Conservation (phyloP, 176 grass and related monocot genomes). For the sorghum (Sorghum bicolor) region Sorghum_bicolor_NCBIv3 NC_012872.2:55098001-55098500, state of each 20-base stretch:
- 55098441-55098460: neutral
- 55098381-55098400: no score
- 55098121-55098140: neutral
- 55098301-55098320: slow-evolving; percentile 87
- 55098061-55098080: neutral
- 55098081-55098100: slow-evolving; percentile 3
- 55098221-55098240: slow-evolving; percentile 73
- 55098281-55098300: slow-evolving; percentile 96
- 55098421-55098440: neutral
- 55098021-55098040: slow-evolving; percentile 65
- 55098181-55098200: neutral
- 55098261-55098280: slow-evolving; percentile 54
- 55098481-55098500: slow-evolving; percentile 54
- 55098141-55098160: neutral
- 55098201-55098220: slow-evolving; percentile 70
- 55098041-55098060: slow-evolving; percentile 61
- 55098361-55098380: neutral
- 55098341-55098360: slow-evolving; percentile 29
- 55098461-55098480: slow-evolving; percentile 4
- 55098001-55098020: slow-evolving; percentile 51
- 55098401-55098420: neutral
- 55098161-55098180: neutral
- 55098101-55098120: slow-evolving; percentile 2
- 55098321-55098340: slow-evolving; percentile 71
- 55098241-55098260: slow-evolving; percentile 55